phyloP scores from a whole-genome alignment of 805 yeast species.

The Metschnikowia rubicola region DNA sequence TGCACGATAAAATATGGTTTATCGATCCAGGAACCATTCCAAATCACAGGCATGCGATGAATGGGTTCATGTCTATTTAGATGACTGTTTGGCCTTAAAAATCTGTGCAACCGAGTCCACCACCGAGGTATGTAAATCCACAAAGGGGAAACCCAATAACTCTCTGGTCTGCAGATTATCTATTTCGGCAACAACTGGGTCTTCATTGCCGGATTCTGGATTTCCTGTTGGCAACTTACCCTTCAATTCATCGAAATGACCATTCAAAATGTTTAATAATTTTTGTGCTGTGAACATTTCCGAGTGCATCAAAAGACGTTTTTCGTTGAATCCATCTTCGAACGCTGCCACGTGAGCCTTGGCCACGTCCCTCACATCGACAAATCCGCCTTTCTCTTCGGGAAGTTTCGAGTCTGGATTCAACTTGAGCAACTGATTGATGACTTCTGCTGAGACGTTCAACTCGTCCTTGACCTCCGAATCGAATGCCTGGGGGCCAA shows the following conservation, averaged over 20 bases:
- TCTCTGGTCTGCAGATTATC: constrained; percentile 30
- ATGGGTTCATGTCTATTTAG: too few relatives aligned
- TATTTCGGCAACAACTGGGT: constrained; percentile 13
- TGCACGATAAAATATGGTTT: too few relatives aligned
- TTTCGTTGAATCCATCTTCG: constrained; percentile 13
- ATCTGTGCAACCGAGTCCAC: constrained; percentile 43
- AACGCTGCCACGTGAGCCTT: constrained; percentile 16
- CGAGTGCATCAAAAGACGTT: constrained; percentile 30
- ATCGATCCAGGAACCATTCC: too few relatives aligned
- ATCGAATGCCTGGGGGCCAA: constrained; percentile 52
- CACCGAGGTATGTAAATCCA: constrained; percentile 36
- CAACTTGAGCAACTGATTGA: constrained; percentile 2
- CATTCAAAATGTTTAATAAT: constrained; percentile 31
- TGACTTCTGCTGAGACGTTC: constrained; percentile 23
- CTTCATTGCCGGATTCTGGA: constrained; percentile 30
- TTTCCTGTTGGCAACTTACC: constrained; percentile 44
- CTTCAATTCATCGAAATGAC: constrained; percentile 40
- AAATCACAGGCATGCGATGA: too few relatives aligned
- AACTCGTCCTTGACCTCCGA: constrained; percentile 22
- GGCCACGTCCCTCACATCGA: constrained; percentile 24
- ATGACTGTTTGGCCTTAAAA: constrained; percentile 3
- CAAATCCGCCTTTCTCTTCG: neutral
- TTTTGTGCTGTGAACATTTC: constrained; percentile 25
- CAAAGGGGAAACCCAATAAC: constrained; percentile 38
- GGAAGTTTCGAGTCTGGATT: constrained; percentile 2